Evolutionary conservation across 768 basidiomycete species (phyloP).

Genomic region (Agrocybe chaxingu): DNA sequence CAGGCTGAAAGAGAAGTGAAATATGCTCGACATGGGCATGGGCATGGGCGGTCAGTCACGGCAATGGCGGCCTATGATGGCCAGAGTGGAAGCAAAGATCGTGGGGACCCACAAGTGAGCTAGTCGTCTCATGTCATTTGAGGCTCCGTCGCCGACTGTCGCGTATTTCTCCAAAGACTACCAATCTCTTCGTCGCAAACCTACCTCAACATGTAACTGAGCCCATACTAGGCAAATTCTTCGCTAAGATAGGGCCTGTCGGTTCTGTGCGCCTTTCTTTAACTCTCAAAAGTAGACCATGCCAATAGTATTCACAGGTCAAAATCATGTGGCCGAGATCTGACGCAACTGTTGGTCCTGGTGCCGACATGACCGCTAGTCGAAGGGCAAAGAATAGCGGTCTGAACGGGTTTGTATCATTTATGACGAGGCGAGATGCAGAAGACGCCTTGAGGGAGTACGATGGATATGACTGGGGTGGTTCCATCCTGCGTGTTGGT

Average conservation of each 20-base stretch:
- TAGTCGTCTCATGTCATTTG: too few species aligned
- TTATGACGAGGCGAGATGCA: conserved; percentile 91
- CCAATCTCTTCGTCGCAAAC: conserved; percentile 95
- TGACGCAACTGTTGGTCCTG: conserved; percentile 64
- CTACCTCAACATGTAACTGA: conserved; percentile 87
- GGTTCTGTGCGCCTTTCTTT: conserved; percentile 65
- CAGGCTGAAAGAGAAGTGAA: conserved; percentile 90
- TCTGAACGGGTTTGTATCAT: conserved; percentile 94
- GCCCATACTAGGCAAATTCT: conserved; percentile 81
- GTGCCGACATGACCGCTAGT: conserved; percentile 70
- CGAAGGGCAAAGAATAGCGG: conserved; percentile 71
- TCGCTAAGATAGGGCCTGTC: conserved; percentile 90
- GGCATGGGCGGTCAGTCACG: conserved; percentile 74
- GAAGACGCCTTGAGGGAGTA: conserved; percentile 85
- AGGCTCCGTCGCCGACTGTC: not conserved
- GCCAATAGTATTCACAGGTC: conserved; percentile 47
- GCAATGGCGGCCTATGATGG: conserved; percentile 94
- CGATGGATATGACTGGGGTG: conserved; percentile 95
- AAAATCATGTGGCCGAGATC: conserved; percentile 99
- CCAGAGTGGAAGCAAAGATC: conserved; percentile 86
- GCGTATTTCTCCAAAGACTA: conserved; percentile 53
- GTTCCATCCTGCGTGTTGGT: conserved; percentile 80
- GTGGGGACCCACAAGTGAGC: conserved; percentile 80
- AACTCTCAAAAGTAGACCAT: not conserved
- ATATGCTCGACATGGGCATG: conserved; percentile 64